phyloP scores from a whole-genome alignment of 306 rosid genomes.

The Purshia tridentata region DNA sequence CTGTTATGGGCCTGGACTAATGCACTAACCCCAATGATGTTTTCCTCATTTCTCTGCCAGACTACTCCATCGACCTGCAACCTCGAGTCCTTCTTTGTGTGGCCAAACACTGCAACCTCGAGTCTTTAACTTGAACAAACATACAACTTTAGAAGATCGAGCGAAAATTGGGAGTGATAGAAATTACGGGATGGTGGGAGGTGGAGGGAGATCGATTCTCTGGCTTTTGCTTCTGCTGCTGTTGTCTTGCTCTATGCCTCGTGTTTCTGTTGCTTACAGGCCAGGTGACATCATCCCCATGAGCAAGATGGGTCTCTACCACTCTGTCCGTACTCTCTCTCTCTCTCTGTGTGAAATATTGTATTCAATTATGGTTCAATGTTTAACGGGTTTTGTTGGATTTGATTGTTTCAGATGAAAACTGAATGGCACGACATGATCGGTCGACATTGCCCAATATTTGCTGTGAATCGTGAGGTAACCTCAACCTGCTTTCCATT shows the following conservation, averaged over 20 bases:
- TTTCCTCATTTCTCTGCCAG: not conserved
- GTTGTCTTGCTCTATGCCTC: conserved; percentile 23
- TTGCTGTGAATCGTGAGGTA: conserved; percentile 95
- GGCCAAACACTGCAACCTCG: not conserved
- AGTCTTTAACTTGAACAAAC: not conserved
- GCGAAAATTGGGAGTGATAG: conserved; percentile 4
- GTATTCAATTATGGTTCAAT: conserved; percentile 1
- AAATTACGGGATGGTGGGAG: conserved; percentile 33
- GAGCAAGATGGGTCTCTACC: conserved; percentile 98
- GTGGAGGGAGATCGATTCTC: conserved; percentile 25
- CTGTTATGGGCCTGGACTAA: not conserved
- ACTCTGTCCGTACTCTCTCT: conserved; percentile 65
- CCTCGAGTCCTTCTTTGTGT: not conserved
- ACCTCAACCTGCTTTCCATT: conserved; percentile 7
- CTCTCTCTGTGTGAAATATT: not conserved
- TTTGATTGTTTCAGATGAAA: conserved; percentile 57
- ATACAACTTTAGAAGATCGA: not conserved
- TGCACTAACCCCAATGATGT: not conserved
- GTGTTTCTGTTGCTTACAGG: conserved; percentile 50
- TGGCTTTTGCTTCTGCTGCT: conserved; percentile 23
- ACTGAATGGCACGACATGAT: conserved; percentile 90
- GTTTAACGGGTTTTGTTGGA: conserved; percentile 5
- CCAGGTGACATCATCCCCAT: conserved; percentile 90
- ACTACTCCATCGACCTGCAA: not conserved
- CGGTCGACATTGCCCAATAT: conserved; percentile 90